Conservation (phyloP, 106 monocot species). For the Hemerocallis citrina region DNA sequence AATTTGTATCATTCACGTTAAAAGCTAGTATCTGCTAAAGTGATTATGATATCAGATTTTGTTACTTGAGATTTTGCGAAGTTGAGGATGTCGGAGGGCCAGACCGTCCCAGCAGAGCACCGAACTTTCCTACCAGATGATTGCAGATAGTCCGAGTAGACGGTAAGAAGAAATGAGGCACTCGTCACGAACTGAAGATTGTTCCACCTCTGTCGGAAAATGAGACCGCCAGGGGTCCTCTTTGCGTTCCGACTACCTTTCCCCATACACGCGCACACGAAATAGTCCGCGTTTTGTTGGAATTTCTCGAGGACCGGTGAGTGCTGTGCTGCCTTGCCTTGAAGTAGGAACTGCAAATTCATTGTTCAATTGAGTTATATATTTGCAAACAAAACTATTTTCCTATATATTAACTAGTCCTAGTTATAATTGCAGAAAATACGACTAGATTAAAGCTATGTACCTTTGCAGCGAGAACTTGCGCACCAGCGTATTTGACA, state of each 20-base stretch:
- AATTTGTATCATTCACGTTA: too few relatives aligned
- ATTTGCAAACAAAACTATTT: background rate
- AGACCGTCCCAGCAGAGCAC: conserved; percentile 39
- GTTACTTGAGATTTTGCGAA: conserved; percentile 77
- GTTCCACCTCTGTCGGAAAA: conserved; percentile 89
- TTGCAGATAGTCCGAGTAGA: conserved; percentile 80
- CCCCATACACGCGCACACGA: conserved; percentile 74
- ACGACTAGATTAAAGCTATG: background rate
- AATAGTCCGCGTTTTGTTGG: conserved; percentile 66
- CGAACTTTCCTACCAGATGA: conserved; percentile 20
- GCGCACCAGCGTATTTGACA: conserved; percentile 83
- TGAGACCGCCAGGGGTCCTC: conserved; percentile 67
- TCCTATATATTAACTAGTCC: background rate
- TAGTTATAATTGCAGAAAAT: background rate
- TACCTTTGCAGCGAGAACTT: conserved; percentile 75
- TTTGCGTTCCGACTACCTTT: conserved; percentile 44
- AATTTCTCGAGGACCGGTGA: conserved; percentile 40
- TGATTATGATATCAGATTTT: too few relatives aligned
- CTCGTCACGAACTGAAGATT: conserved; percentile 88
- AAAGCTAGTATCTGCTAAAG: too few relatives aligned
- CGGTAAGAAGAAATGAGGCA: conserved; percentile 71
- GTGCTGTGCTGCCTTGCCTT: conserved; percentile 52
- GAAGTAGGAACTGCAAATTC: conserved; percentile 50
- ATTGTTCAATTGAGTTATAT: background rate
- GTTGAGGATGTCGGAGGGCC: conserved; percentile 46